Conservation (phyloP, 2,329 filamentous ascomycete species). For the Arthrinium phaeospermum region DNA sequence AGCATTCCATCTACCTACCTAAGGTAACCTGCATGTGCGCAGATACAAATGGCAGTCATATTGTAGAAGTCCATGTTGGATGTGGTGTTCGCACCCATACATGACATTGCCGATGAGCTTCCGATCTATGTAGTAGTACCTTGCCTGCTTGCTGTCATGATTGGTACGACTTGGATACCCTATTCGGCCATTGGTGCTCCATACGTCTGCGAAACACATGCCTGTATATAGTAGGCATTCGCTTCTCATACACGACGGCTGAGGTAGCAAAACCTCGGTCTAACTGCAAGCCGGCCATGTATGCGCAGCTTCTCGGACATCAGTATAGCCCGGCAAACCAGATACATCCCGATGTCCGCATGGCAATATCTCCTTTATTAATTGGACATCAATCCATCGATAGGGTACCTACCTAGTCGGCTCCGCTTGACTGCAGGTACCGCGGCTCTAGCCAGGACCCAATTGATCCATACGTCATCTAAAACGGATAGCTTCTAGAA, state of each 20-base stretch:
- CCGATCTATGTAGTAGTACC: not conserved
- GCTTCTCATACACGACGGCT: not conserved
- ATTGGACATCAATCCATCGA: not conserved
- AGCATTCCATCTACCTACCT: not conserved
- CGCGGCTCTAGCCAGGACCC: not conserved
- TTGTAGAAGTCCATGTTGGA: not conserved
- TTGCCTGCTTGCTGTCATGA: not conserved
- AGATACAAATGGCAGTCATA: not conserved
- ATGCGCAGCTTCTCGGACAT: not conserved
- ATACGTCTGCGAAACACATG: not conserved
- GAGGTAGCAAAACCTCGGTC: not conserved
- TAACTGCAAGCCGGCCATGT: not conserved
- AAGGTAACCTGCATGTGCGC: too few relatives aligned
- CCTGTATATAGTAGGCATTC: not conserved
- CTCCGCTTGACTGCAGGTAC: conserved; percentile 14
- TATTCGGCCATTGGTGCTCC: not conserved
- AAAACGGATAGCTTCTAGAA: not conserved
- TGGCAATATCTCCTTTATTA: not conserved
- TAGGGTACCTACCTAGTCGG: not conserved
- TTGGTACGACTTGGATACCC: not conserved
- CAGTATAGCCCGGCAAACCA: not conserved
- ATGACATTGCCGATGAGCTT: too few relatives aligned
- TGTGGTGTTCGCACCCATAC: not conserved
- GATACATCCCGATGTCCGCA: not conserved
- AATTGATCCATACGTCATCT: not conserved